Evolutionary conservation across 2,329 filamentous ascomycete species (phyloP).

Genomic region (Fusarium nurragi): DNA sequence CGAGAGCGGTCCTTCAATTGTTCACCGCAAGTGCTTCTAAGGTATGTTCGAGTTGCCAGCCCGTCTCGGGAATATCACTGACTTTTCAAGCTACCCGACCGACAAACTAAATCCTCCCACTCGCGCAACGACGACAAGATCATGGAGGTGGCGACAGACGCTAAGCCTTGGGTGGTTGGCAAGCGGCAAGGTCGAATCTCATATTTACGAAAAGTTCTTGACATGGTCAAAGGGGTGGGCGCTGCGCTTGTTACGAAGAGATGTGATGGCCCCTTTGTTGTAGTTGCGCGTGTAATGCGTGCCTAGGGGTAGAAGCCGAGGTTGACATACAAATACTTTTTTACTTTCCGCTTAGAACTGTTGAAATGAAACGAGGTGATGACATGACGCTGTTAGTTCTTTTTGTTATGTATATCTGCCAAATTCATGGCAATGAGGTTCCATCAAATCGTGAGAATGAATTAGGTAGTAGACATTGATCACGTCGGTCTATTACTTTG

Average conservation of each 20-base stretch:
- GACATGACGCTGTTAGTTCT: slow-evolving; percentile 21
- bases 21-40: slow-evolving; percentile 99
- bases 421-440: background rate
- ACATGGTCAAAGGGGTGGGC: slow-evolving; percentile 63
- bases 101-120: slow-evolving; percentile 49
- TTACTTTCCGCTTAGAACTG: slow-evolving; percentile 52
- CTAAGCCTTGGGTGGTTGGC: slow-evolving; percentile 57
- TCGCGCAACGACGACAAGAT: slow-evolving; percentile 53
- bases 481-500: slow-evolving; percentile 5
- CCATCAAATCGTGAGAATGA: background rate
- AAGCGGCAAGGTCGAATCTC: slow-evolving; percentile 62
- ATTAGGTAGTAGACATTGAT: background rate
- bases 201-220: slow-evolving; percentile 68
- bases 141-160: slow-evolving; percentile 57
- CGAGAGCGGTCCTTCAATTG: slow-evolving; percentile 98
- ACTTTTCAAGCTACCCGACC: slow-evolving; percentile 45
- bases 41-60: slow-evolving; percentile 56
- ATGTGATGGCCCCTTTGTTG: slow-evolving; percentile 60
- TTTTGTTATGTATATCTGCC: background rate
- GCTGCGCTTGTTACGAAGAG: slow-evolving; percentile 58
- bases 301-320: slow-evolving; percentile 62
- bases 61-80: slow-evolving; percentile 20
- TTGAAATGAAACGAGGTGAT: slow-evolving; percentile 45
- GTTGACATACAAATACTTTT: slow-evolving; percentile 66
- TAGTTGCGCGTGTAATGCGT: slow-evolving; percentile 60